Base-by-base conservation (phyloP, 2,329 filamentous ascomycete species). In the Aureobasidium leucospermi region DNA sequence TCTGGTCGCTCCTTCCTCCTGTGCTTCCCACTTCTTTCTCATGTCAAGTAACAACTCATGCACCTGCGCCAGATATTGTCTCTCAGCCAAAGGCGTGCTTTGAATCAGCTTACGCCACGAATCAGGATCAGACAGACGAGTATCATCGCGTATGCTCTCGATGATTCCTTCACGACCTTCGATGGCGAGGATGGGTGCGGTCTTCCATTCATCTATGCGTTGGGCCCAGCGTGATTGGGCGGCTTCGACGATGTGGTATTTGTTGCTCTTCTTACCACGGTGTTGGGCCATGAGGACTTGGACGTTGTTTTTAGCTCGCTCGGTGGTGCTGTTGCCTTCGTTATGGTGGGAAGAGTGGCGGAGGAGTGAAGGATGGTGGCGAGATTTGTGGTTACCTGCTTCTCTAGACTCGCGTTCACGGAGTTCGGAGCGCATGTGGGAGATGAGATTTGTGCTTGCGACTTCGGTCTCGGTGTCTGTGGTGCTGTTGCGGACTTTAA, bases 201-300 rank as follows among this genome's bases (percentile, higher is more conserved):
- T 82, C 5, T 89, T 78, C 65, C 90, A 90, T 4, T 82, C 83
- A 34, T 87, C 83, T 11, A 90, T 81, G 38, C 92, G 79, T 59
- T 82, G 83, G 32, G 83, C 79, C 32, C 79, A 79, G 34, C 76
- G 76, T 6, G 78, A 69, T 57, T 83, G 77, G n/a, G 81, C 82
- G 65, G 92, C 88, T 70, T 96, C 90, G 49, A 96, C 86, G 52
- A 97, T 90, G 31, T 86, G 86, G 68, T 86, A 85, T 57, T 93
- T 85, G 74, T 96, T 96, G 63, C 88, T 89, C 76, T 96, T 97
- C 74, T 96, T 96, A 72, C 86, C 90, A 67, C 87, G 85, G 52
- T 90, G 92, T 60, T 89, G 87, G 1, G 89, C 85, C 6, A 91
- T 82, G 4, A 96, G 80, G n/a, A 97, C 87, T 62, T 88, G 86